Evolutionary conservation across 805 yeast species (phyloP), one percentile per base, ranked within the genome.

Genomic region (Pichia eremophila): DNA sequence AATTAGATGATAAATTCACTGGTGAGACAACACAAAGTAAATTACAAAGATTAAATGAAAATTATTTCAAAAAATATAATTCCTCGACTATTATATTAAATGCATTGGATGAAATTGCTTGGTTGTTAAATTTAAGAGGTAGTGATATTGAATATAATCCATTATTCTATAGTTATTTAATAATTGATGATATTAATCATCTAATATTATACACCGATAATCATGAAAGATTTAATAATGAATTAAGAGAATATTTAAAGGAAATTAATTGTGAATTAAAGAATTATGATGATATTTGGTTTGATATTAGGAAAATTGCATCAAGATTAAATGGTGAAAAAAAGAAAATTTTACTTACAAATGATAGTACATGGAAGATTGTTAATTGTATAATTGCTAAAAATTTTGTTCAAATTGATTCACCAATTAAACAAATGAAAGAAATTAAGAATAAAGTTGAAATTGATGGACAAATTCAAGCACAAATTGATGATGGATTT

Each of bases 81-180:
- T 53, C 57, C 14, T 44, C 54, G 8, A 54, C 62, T 1, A 38
- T 67, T 46, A 68, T 77, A 11, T 62, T 75, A 8, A 66, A 72
- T 47, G 71, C 78, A 5, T 66, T 90, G 45, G 97, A 91, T 67
- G 96, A 90, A 55, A 78, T 89, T 52, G 93, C 95, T 8, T 90
- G 96, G 96, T 66, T 89, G 40, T 75, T 89, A 60, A 91, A 91
- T 60, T 67, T 91, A 47, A 78, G 99, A 53, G 71, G 72, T 39
- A 53, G 61, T 44, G 82, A 77, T 58, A 77, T 77, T 49, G 75
- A 73, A 43, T 77, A 56, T 60, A 77, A 75, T 54, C 81, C 82
- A 4, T 71, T 77, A 17, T 77, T 77, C 54, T 77, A 66, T 63
- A 61, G 73, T 48, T 77, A 77, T 52, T 57, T 74, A 42, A 63